Evolutionary conservation across 1,284 basidiomycete genomes (phyloP), one percentile per base, ranked within the genome.

Genomic region (Apiotrichum brassicae): DNA sequence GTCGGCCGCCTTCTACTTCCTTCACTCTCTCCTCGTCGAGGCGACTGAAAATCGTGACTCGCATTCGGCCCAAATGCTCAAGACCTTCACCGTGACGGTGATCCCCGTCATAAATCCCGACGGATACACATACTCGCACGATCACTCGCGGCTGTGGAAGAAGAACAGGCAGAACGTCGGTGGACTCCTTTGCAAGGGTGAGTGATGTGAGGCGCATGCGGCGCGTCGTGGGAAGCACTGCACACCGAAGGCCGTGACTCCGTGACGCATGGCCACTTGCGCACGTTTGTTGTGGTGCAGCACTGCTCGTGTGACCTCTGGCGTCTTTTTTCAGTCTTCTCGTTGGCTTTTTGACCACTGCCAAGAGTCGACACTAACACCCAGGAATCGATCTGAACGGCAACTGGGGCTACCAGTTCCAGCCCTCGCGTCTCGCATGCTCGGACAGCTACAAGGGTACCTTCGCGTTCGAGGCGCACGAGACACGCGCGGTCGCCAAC

Each of bases 91-190:
- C 35, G 85, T 92, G 65, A 82, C 86, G 47, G 78, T 92, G 53
- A 76, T 93, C 9, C 86, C 88, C 0, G 75, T 82, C 0, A 81
- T 86, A 6, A 93, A 92, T 62, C 87, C 87, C 6, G 89, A 93
- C 61, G 89, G 89, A 0, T 90, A 89, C 63, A 78, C 75, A 2
- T 85, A 83, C 63, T 83, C 75, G 3, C 79, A 77, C 68, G 78
- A 82, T 46, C 71, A 65, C 20, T 82, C 86, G 52, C 79, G 88
- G 1, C 79, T 86, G 59, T 92, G 87, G 87, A 81, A 85, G 65
- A 91, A 92, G 76, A 91, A 87, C 60, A 78, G 87, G 3, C 84
- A 86, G 63, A 61, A 68, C 9, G 59, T 75, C 18, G 66, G 70
- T 16, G 50, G 57, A 43, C 57, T 59, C 5, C 72, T 55, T 76